A percentile compares a stretch with the other conserved stretches of the same genome.
phyloP scores from a whole-genome alignment of 306 rosid genomes.

The Pachyrhizus erosus region DNA sequence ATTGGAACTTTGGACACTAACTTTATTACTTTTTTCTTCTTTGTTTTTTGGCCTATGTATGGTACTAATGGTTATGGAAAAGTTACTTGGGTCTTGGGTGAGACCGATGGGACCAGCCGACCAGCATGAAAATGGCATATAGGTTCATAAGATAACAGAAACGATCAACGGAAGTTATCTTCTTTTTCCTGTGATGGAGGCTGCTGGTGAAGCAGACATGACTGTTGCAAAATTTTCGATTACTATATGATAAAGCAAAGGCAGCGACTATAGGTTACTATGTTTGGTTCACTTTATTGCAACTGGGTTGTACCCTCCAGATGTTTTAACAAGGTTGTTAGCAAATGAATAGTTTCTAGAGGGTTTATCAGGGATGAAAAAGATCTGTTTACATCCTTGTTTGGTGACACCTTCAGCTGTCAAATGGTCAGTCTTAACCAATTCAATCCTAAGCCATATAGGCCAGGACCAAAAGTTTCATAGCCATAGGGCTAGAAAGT shows the following conservation, averaged over 20 bases:
- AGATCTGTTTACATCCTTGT: background rate
- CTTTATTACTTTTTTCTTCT: background rate
- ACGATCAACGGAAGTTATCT: background rate
- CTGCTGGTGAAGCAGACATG: background rate
- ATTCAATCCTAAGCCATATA: too few relatives aligned
- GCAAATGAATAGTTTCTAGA: background rate
- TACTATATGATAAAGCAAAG: background rate
- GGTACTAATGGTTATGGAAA: background rate
- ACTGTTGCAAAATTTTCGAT: background rate
- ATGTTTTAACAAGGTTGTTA: background rate
- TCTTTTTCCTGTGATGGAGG: conserved; percentile 9
- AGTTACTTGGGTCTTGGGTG: background rate
- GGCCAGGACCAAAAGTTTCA: background rate
- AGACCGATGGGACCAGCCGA: conserved; percentile 14
- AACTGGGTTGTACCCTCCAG: background rate
- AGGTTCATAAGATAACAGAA: background rate
- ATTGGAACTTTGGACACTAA: background rate
- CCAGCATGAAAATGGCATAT: background rate
- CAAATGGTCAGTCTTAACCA: background rate
- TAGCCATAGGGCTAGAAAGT: background rate
- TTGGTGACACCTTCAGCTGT: background rate
- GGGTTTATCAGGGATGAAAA: background rate
- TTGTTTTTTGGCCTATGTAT: background rate
- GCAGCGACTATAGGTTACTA: background rate
- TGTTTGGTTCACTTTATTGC: background rate